Evolutionary conservation across 2,329 filamentous ascomycete species (phyloP).

Genomic region (Stromatinia cepivora): DNA sequence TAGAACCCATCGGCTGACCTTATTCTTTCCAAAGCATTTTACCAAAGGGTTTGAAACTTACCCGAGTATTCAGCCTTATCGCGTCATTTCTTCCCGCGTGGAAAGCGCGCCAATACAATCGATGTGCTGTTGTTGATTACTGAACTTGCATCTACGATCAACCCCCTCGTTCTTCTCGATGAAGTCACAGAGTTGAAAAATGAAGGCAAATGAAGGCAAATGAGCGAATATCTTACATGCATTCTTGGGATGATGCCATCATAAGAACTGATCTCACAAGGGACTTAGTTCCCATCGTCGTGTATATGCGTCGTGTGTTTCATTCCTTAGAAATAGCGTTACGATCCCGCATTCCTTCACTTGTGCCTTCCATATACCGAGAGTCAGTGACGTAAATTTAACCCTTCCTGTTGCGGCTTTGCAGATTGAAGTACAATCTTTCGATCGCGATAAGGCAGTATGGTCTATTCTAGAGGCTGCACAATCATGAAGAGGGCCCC

Average conservation of each 20-base stretch:
- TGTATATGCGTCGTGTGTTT: neutral
- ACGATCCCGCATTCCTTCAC: neutral
- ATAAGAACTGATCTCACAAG: neutral
- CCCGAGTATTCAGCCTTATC: neutral
- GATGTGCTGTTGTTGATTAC: neutral
- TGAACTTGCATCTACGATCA: neutral
- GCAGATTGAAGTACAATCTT: conserved; percentile 6
- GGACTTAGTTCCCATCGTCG: neutral
- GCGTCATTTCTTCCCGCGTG: neutral
- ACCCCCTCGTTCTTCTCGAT: neutral
- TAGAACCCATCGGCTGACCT: neutral
- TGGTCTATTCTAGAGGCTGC: neutral
- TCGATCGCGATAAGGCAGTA: neutral
- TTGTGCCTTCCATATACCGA: neutral
- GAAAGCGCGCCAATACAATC: conserved; percentile 1
- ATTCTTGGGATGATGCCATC: neutral
- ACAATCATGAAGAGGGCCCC: neutral
- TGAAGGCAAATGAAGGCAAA: neutral
- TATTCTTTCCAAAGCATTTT: neutral
- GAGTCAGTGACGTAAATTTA: neutral
- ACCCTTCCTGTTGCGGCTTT: neutral
- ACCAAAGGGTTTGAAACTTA: neutral
- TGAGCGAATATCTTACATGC: neutral
- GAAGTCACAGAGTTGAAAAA: neutral
- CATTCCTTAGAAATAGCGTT: neutral